These are phyloP conservation scores for Byssochlamys sp. DNA, from an alignment of 2,329 filamentous ascomycete genomes.

Conservation along the genomic window DNA sequence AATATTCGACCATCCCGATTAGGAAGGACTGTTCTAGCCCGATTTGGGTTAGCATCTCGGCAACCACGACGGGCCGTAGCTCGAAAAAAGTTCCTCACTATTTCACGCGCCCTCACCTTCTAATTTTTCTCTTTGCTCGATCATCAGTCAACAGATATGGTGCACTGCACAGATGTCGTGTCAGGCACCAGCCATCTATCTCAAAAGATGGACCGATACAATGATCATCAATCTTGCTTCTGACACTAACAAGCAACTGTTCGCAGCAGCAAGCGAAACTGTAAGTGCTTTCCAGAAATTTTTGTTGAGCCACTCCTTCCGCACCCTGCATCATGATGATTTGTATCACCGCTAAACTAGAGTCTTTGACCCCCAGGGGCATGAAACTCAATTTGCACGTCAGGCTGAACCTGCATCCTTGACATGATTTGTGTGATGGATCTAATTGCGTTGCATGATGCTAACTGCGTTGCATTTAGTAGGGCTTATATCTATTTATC, in stretches of 20 bases:
- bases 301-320: constrained; percentile 9
- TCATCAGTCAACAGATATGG: neutral
- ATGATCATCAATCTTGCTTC: neutral
- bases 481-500: constrained; percentile 3
- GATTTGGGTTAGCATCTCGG: constrained; percentile 13
- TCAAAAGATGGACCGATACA: neutral
- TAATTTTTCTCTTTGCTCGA: constrained; percentile 8
- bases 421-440: neutral
- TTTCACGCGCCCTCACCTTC: constrained; percentile 7
- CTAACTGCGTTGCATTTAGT: neutral
- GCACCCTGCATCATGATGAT: constrained; percentile 58
- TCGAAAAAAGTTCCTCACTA: constrained; percentile 24
- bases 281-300: neutral
- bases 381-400: constrained; percentile 85
- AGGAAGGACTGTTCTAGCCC: constrained; percentile 1
- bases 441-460: neutral
- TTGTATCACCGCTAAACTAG: constrained; percentile 79
- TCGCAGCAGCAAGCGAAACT: neutral
- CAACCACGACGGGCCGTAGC: constrained; percentile 12
- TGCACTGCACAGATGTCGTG: neutral
- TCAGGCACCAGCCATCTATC: neutral
- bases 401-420: constrained; percentile 64
- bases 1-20: neutral
- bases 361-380: constrained; percentile 83
- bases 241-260: neutral